A percentile compares a stretch with the other conserved stretches of the same genome.
Evolutionary conservation across 306 rosid species (phyloP).

Genomic region (Malus sieversii): DNA sequence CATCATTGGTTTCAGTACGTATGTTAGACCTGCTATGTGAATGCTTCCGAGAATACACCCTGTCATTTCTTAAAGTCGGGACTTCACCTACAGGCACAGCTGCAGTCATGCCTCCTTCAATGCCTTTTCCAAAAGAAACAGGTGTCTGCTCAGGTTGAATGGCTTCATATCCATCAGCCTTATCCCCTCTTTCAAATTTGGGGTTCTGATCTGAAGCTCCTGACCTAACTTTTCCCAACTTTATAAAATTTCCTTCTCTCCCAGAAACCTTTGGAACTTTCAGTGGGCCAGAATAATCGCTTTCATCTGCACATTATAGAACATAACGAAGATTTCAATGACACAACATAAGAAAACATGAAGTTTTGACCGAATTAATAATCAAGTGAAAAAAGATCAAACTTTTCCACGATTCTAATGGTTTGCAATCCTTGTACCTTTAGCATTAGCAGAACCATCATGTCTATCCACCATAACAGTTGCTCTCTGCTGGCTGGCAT

Average conservation of each 20-base stretch:
- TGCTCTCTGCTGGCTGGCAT: constrained; percentile 29
- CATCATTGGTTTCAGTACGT: constrained; percentile 36
- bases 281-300: constrained; percentile 42
- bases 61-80: constrained; percentile 37
- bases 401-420: background rate
- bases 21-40: constrained; percentile 49
- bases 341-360: background rate
- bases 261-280: constrained; percentile 50
- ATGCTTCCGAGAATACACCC: constrained; percentile 39
- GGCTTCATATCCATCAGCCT: constrained; percentile 40
- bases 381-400: background rate
- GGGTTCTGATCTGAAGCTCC: constrained; percentile 39
- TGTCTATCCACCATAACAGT: constrained; percentile 37
- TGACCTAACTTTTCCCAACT: constrained; percentile 62
- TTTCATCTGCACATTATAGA: constrained; percentile 35
- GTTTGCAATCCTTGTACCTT: constrained; percentile 18
- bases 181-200: constrained; percentile 37
- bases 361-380: background rate
- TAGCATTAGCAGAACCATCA: constrained; percentile 39
- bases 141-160: constrained; percentile 28
- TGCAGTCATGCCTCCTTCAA: constrained; percentile 34
- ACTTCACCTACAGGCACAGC: constrained; percentile 24
- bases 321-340: background rate
- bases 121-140: constrained; percentile 29
- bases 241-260: constrained; percentile 63